A percentile compares a stretch with the other conserved stretches of the same genome.
These are phyloP conservation scores for Schizothecium vesticola DNA, from an alignment of 495 filamentous ascomycete genomes.

Conservation along the genomic window DNA sequence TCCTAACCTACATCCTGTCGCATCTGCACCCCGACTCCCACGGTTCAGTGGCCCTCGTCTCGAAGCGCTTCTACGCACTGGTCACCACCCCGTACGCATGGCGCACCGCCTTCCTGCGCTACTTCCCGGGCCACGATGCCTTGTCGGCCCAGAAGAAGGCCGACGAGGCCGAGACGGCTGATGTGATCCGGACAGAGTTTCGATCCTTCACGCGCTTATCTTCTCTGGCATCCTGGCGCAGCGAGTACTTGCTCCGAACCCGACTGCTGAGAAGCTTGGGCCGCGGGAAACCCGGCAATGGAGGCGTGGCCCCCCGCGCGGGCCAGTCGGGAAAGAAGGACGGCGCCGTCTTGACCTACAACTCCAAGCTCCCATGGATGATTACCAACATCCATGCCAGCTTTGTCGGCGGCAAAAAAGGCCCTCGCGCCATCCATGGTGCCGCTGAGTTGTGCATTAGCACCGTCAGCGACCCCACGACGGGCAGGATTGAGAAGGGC, in stretches of 20 bases:
- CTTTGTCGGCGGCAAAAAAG: slow-evolving; percentile 63
- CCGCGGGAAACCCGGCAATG: slow-evolving; percentile 58
- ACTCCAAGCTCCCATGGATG: slow-evolving; percentile 67
- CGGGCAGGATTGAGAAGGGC: slow-evolving; percentile 77
- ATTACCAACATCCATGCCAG: slow-evolving; percentile 70
- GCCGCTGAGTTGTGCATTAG: slow-evolving; percentile 68
- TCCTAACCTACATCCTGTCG: slow-evolving; percentile 85
- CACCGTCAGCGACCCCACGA: slow-evolving; percentile 68
- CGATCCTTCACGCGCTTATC: slow-evolving; percentile 76
- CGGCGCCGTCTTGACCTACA: slow-evolving; percentile 64
- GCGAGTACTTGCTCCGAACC: slow-evolving; percentile 87
- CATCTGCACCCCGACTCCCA: slow-evolving; percentile 78
- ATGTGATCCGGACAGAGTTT: slow-evolving; percentile 53
- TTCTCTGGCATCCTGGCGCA: slow-evolving; percentile 78
- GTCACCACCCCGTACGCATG: slow-evolving; percentile 87
- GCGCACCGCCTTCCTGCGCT: slow-evolving; percentile 82
- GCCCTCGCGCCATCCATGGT: slow-evolving; percentile 75
- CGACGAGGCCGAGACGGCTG: slow-evolving; percentile 43
- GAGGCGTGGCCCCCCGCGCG: slow-evolving; percentile 29
- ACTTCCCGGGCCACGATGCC: slow-evolving; percentile 69
- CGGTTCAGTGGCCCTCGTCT: slow-evolving; percentile 71
- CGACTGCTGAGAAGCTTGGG: slow-evolving; percentile 71
- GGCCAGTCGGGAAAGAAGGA: slow-evolving; percentile 53
- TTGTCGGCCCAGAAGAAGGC: slow-evolving; percentile 30
- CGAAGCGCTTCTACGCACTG: slow-evolving; percentile 72